Evolutionary conservation across 495 filamentous ascomycete species (phyloP).

Genomic region (Niebla homalea): DNA sequence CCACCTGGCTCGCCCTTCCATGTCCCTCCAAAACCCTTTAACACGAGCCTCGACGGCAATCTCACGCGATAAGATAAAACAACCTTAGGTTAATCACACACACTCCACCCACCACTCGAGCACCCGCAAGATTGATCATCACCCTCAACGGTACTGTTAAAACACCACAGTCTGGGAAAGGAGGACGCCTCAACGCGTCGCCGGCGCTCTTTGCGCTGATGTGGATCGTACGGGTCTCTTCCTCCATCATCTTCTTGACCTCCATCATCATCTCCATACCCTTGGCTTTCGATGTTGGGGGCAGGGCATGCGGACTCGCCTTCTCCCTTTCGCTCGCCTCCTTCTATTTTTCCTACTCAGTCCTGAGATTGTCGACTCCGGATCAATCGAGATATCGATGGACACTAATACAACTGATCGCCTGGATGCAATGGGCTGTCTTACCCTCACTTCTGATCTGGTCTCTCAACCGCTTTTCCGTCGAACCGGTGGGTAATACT

Average conservation of each 20-base stretch:
- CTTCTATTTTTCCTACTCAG: slow-evolving; percentile 83
- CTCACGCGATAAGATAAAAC: background rate
- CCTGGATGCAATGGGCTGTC: slow-evolving; percentile 67
- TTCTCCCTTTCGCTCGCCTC: slow-evolving; percentile 74
- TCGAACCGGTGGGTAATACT: slow-evolving; percentile 56
- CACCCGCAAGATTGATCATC: too few species aligned
- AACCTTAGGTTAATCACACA: background rate
- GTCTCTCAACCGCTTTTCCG: slow-evolving; percentile 84
- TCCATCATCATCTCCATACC: slow-evolving; percentile 87
- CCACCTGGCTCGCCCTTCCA: background rate
- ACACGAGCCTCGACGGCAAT: background rate
- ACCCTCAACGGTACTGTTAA: too few species aligned
- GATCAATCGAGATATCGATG: slow-evolving; percentile 60
- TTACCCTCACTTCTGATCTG: slow-evolving; percentile 81
- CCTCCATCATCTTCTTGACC: slow-evolving; percentile 67
- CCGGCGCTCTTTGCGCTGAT: slow-evolving; percentile 24
- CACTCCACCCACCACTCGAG: background rate
- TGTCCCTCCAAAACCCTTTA: background rate
- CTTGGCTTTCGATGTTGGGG: slow-evolving; percentile 93
- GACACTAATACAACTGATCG: slow-evolving; percentile 47
- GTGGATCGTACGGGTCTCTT: slow-evolving; percentile 62
- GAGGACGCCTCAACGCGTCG: slow-evolving; percentile 3
- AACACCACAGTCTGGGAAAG: background rate
- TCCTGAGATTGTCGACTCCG: slow-evolving; percentile 69
- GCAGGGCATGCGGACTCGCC: slow-evolving; percentile 81